Evolutionary conservation across 495 filamentous ascomycete genomes (phyloP).

Genomic region (Chlorociboria aeruginascens): DNA sequence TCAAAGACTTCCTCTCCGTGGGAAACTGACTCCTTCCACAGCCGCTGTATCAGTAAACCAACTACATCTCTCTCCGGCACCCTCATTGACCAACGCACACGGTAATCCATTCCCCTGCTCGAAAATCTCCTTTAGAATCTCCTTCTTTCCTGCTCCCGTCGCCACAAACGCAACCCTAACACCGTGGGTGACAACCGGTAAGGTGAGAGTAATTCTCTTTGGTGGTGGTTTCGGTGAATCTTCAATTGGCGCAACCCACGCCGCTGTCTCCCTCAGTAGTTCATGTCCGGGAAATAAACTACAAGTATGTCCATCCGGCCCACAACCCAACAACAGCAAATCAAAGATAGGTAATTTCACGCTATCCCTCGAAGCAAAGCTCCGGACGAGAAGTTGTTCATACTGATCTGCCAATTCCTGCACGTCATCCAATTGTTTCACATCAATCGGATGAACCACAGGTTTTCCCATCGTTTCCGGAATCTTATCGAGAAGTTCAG

Average conservation of each 20-base stretch:
- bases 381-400: conserved; percentile 73
- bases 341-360: conserved; percentile 92
- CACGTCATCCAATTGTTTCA: conserved; percentile 57
- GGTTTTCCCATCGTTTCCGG: conserved; percentile 52
- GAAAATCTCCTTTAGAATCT: conserved; percentile 85
- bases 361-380: conserved; percentile 74
- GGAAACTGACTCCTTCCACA: conserved; percentile 71
- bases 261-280: conserved; percentile 74
- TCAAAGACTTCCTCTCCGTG: conserved; percentile 35
- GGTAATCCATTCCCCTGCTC: conserved; percentile 66
- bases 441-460: conserved; percentile 66
- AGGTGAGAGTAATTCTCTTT: conserved; percentile 77
- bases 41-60: conserved; percentile 90
- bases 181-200: conserved; percentile 79
- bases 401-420: conserved; percentile 92
- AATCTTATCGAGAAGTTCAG: conserved; percentile 79
- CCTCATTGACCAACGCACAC: conserved; percentile 75
- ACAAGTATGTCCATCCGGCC: conserved; percentile 96
- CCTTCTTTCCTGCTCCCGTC: conserved; percentile 80
- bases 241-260: conserved; percentile 83
- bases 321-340: conserved; percentile 80
- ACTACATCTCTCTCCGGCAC: conserved; percentile 70
- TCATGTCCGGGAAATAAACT: conserved; percentile 85
- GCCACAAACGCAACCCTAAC: conserved; percentile 81
- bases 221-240: conserved; percentile 92